phyloP scores from a whole-genome alignment of 164 flowering plant species.

The Chloranthus sessilifolius region DNA sequence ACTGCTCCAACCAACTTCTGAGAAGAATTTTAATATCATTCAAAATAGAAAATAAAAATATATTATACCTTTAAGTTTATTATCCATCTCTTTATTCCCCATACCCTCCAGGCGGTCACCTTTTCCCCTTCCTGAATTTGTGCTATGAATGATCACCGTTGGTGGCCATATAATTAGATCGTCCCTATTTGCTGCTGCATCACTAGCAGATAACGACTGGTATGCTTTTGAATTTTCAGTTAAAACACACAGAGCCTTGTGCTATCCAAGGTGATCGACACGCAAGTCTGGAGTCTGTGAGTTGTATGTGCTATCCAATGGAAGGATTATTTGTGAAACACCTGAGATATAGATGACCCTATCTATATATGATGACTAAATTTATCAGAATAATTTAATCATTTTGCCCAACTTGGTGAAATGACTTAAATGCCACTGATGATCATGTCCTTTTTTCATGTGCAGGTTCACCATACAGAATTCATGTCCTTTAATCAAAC shows the following conservation, averaged over 20 bases:
- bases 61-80: conserved; percentile 74
- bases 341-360: too few species aligned
- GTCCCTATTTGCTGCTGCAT: conserved; percentile 65
- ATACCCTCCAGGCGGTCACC: conserved; percentile 93
- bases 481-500: too few species aligned
- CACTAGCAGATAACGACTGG: conserved; percentile 63
- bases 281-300: conserved; percentile 51
- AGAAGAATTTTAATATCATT: background rate
- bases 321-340: too few species aligned
- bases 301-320: too few species aligned
- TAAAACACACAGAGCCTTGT: conserved; percentile 84
- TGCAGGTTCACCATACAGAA: too few species aligned
- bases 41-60: conserved; percentile 10
- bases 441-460: too few species aligned
- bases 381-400: too few species aligned
- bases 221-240: conserved; percentile 82
- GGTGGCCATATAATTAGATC: conserved; percentile 98
- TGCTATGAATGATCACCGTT: conserved; percentile 77
- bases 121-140: conserved; percentile 70
- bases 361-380: too few species aligned
- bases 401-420: too few species aligned
- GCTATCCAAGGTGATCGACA: conserved; percentile 88
- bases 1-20: too few species aligned
- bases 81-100: conserved; percentile 92
- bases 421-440: too few species aligned